Evolutionary conservation across 257 asterid genomes (phyloP).

Genomic region (Hygrophila difformis): DNA sequence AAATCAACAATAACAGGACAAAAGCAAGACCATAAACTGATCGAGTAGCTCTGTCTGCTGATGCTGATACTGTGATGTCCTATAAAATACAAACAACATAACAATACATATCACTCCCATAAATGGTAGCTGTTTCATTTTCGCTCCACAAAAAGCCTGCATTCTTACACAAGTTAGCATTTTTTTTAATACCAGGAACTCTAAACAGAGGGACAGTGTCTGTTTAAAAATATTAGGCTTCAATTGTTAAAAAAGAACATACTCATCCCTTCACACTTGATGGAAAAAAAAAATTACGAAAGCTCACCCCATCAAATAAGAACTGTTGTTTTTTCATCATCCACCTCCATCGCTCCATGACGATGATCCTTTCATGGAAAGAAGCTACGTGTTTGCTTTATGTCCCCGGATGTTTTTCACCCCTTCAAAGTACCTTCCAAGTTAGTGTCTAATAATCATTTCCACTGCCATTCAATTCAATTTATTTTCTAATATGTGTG

Average conservation of each 20-base stretch:
- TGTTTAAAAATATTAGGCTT: background rate
- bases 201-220: too few species aligned
- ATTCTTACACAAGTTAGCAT: constrained; percentile 13
- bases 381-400: too few species aligned
- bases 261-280: background rate
- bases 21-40: too few species aligned
- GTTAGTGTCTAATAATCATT: too few species aligned
- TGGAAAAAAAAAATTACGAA: too few species aligned
- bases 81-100: constrained; percentile 63
- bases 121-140: constrained; percentile 74
- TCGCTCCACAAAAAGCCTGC: constrained; percentile 71
- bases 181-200: too few species aligned
- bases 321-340: constrained; percentile 47
- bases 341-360: constrained; percentile 67
- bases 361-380: too few species aligned
- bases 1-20: constrained; percentile 11
- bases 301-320: constrained; percentile 57
- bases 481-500: too few species aligned
- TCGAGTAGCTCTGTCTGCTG: constrained; percentile 80
- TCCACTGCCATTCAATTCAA: too few species aligned
- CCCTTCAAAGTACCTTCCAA: too few species aligned
- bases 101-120: constrained; percentile 65
- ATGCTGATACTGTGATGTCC: constrained; percentile 77
- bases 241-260: background rate
- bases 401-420: too few species aligned